Conservation (phyloP, 805 yeast species). For the Starmera amethionina region DNA sequence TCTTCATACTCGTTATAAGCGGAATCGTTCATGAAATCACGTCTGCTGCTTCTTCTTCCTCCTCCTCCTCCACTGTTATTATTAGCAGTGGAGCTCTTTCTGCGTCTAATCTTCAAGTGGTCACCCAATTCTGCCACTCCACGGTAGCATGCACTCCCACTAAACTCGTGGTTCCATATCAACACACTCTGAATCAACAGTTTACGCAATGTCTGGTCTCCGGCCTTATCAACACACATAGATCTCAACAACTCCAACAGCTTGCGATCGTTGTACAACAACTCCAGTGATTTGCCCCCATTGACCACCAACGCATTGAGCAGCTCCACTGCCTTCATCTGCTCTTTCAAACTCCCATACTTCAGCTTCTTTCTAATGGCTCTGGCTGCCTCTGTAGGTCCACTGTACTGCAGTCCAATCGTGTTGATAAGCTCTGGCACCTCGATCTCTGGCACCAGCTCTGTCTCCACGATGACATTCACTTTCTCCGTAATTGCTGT, state of each 20-base stretch:
- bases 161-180: constrained; percentile 59
- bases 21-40: constrained; percentile 39
- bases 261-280: constrained; percentile 57
- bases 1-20: constrained; percentile 34
- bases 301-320: constrained; percentile 53
- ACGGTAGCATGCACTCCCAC: constrained; percentile 36
- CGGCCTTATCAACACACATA: constrained; percentile 31
- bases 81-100: constrained; percentile 9
- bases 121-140: constrained; percentile 34
- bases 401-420: constrained; percentile 27
- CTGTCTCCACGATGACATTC: constrained; percentile 34
- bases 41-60: constrained; percentile 14
- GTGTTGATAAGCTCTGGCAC: constrained; percentile 23
- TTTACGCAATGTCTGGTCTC: constrained; percentile 38
- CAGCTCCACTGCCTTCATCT: constrained; percentile 54
- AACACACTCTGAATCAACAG: constrained; percentile 41
- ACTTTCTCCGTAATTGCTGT: constrained; percentile 62
- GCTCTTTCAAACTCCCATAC: constrained; percentile 63
- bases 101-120: no score
- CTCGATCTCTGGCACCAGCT: constrained; percentile 24
- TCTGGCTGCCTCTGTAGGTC: constrained; percentile 71
- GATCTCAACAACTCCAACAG: constrained; percentile 52
- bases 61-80: constrained; percentile 28
- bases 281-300: constrained; percentile 26
- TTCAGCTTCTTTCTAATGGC: constrained; percentile 84